Percentiles rank a stretch among this genome's conserved stretches.
phyloP scores from a whole-genome alignment of 2,329 filamentous ascomycete species.

The Aspergillus sp. region DNA sequence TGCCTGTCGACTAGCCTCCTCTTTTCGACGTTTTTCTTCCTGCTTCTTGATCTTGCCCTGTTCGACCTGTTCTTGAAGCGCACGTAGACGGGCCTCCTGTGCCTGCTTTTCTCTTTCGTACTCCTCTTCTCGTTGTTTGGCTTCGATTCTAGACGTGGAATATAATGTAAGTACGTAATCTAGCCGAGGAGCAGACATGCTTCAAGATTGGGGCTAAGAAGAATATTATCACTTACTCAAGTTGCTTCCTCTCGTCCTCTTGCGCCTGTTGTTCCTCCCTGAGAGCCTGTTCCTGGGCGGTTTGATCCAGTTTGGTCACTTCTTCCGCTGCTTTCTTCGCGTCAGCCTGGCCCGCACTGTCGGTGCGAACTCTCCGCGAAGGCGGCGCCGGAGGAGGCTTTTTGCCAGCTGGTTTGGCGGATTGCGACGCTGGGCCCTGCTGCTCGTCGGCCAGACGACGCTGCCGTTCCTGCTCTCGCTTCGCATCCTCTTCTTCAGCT shows the following conservation, averaged over 20 bases:
- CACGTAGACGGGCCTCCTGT: constrained; percentile 77
- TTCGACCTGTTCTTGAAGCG: constrained; percentile 88
- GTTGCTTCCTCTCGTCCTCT: constrained; percentile 67
- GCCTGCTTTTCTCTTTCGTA: constrained; percentile 77
- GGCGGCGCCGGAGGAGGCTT: constrained; percentile 71
- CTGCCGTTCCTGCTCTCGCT: constrained; percentile 83
- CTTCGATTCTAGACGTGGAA: constrained; percentile 61
- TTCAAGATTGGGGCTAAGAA: constrained; percentile 1
- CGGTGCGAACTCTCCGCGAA: constrained; percentile 66
- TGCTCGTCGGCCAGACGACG: constrained; percentile 74
- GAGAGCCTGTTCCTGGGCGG: constrained; percentile 53
- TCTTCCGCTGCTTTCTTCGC: constrained; percentile 56
- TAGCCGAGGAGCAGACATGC: neutral
- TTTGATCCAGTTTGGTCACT: constrained; percentile 63
- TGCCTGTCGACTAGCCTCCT: constrained; percentile 80
- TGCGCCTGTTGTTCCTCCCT: constrained; percentile 72
- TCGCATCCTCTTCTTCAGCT: constrained; percentile 91
- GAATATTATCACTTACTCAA: constrained; percentile 69
- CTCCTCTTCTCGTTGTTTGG: constrained; percentile 74
- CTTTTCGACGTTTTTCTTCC: constrained; percentile 90
- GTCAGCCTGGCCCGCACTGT: constrained; percentile 58
- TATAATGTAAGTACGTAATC: constrained; percentile 7
- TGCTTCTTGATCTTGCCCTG: constrained; percentile 94
- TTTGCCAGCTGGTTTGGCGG: constrained; percentile 57
- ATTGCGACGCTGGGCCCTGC: constrained; percentile 60